Evolutionary conservation across 2,329 filamentous ascomycete genomes (phyloP).

Genomic region (Coniochaeta sp.): DNA sequence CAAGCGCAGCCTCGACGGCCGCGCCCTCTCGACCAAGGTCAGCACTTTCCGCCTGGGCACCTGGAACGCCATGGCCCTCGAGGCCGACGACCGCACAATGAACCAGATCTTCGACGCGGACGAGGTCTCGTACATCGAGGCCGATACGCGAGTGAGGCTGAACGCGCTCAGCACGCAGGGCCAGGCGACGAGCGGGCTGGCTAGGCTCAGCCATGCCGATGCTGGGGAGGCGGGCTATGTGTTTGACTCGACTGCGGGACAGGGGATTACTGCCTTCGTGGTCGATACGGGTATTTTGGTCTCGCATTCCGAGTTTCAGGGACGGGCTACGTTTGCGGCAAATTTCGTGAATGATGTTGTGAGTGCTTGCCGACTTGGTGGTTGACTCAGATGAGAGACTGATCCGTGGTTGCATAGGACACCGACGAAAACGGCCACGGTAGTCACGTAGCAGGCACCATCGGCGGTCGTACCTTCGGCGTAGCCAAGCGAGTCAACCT

Average conservation of each 20-base stretch:
- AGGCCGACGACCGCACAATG: constrained; percentile 24
- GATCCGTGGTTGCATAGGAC: constrained; percentile 20
- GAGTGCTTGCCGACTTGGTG: constrained; percentile 18
- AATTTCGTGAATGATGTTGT: constrained; percentile 42
- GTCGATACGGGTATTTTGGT: constrained; percentile 57
- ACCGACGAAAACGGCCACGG: constrained; percentile 56
- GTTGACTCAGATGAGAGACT: not conserved
- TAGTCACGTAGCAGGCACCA: constrained; percentile 55
- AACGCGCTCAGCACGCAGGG: constrained; percentile 39
- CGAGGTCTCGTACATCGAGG: constrained; percentile 34
- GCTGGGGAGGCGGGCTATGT: constrained; percentile 31
- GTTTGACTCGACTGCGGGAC: constrained; percentile 44
- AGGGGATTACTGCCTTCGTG: constrained; percentile 53
- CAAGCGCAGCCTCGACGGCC: constrained; percentile 40
- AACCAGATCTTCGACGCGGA: constrained; percentile 36
- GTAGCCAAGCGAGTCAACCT: constrained; percentile 51
- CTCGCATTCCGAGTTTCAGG: constrained; percentile 48
- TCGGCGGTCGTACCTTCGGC: constrained; percentile 52
- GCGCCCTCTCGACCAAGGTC: constrained; percentile 38
- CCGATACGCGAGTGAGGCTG: constrained; percentile 37
- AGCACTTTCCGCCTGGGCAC: constrained; percentile 36
- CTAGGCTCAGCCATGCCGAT: constrained; percentile 40
- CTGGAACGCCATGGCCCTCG: constrained; percentile 44
- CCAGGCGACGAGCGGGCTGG: constrained; percentile 45
- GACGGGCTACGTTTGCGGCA: constrained; percentile 43